phyloP scores from a whole-genome alignment of 2,329 filamentous ascomycete genomes.

The Clonostachys rhizophaga region DNA sequence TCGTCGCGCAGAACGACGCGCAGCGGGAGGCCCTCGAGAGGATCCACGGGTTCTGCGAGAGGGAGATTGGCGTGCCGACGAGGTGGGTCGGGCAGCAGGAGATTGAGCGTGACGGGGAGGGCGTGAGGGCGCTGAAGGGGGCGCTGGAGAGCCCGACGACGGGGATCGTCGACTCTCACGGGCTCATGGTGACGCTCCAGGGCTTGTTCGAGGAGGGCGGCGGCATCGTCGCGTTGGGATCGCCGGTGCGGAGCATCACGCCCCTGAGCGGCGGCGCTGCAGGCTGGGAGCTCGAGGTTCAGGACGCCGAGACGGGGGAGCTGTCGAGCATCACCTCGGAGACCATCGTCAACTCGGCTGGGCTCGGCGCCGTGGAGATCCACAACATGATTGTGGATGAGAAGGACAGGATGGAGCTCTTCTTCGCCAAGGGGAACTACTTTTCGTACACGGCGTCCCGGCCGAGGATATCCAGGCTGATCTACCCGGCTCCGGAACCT shows the following conservation, averaged over 20 bases:
- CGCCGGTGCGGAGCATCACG: slow-evolving; percentile 57
- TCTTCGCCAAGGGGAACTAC: slow-evolving; percentile 93
- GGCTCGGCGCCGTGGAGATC: slow-evolving; percentile 69
- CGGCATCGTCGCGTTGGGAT: slow-evolving; percentile 68
- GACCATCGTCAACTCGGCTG: slow-evolving; percentile 80
- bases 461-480: slow-evolving; percentile 64
- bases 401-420: slow-evolving; percentile 52
- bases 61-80: slow-evolving; percentile 56
- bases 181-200: slow-evolving; percentile 75
- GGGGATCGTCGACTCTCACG: slow-evolving; percentile 86
- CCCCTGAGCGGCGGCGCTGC: slow-evolving; percentile 27
- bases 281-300: slow-evolving; percentile 67
- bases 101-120: slow-evolving; percentile 63
- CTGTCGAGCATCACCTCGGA: slow-evolving; percentile 63
- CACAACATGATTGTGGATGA: slow-evolving; percentile 76
- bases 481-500: slow-evolving; percentile 84
- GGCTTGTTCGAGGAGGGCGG: slow-evolving; percentile 73
- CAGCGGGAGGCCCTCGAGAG: slow-evolving; percentile 61
- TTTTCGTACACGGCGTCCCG: slow-evolving; percentile 71
- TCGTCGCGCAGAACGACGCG: slow-evolving; percentile 75
- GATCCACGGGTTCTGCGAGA: slow-evolving; percentile 39
- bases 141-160: slow-evolving; percentile 82
- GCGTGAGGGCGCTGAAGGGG: slow-evolving; percentile 65
- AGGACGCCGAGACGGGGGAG: slow-evolving; percentile 39
- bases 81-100: slow-evolving; percentile 63